Conservation (phyloP, 139 green algal genomes). For the Pseudopediastrum boryanum region DNA sequence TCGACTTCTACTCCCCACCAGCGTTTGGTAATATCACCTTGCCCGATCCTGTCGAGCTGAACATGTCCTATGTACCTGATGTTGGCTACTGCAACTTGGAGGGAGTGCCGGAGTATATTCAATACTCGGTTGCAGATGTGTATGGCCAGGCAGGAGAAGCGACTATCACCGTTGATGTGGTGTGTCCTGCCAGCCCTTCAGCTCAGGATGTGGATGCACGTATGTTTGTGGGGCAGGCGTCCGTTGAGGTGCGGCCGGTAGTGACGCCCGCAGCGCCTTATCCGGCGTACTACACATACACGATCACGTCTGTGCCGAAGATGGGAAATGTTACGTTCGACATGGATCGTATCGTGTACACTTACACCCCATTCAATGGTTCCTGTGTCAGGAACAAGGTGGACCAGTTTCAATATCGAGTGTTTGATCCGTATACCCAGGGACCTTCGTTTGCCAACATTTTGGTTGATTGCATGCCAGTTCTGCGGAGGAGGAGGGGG, state of each 20-base stretch:
- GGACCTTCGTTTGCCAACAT: too few relatives aligned
- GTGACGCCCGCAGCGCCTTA: neutral
- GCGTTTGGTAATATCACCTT: neutral
- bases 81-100: constrained; percentile 2
- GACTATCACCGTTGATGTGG: neutral
- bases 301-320: too few relatives aligned
- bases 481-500: too few relatives aligned
- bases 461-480: too few relatives aligned
- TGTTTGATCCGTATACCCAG: constrained; percentile 18
- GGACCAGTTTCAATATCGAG: neutral
- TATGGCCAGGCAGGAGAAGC: constrained; percentile 3
- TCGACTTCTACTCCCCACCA: constrained; percentile 4
- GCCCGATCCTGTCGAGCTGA: neutral
- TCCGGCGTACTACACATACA: too few relatives aligned
- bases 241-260: neutral
- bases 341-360: neutral
- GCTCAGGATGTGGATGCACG: neutral
- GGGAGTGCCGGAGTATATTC: neutral
- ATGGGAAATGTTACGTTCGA: neutral
- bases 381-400: neutral
- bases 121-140: constrained; percentile 7
- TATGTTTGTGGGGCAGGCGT: neutral
- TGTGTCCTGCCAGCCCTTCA: neutral
- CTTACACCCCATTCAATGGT: neutral
- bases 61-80: neutral